Base-by-base conservation (phyloP, 345 rosid species). In the Populus alba region DNA sequence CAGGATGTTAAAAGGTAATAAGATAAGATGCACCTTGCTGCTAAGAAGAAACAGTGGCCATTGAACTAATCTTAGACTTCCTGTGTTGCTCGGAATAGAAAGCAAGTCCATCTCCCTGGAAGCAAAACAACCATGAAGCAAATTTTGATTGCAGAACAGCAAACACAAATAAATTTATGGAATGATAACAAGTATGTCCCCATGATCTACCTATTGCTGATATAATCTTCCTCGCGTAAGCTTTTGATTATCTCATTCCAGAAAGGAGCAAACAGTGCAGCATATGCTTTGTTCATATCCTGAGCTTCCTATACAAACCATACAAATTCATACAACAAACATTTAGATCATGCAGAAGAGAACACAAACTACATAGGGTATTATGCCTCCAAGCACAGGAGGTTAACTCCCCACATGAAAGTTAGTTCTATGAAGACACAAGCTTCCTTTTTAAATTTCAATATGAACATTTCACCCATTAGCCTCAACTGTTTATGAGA, bases 21-120 rank as follows among this genome's bases (percentile, higher is more conserved):
- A 77, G 73, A 82, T 71, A 75, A 75, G 73, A 45, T 73, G 51
- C 66, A 96, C 99, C 98, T 96, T 96, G 82, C 98, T 96, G 85
- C 99, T 94, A 51, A 96, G 88, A 82, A 96, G 97, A 89, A 96
- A 96, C 89, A 96, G 86, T 77, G 99, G 99, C 99, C 99, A 96
- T 78, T 96, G 99, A 68, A 94, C 98, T 79, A 96, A 88, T 87
- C 87, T 83, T 79, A 96, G 89, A 80, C 93, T 93, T 79, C 99
- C 99, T 62, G 82, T 91, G 85, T 96, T 96, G 91, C 97, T 91
- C 68, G 99, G 99, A 83, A 91, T 86, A 63, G 84, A 90, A 82
- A 94, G 99, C 77, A 96, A 89, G 87, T 92, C 99, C 98, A 88
- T 92, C 87, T 96, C 99, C 90, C 99, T 96, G 85, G 53, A 81